Percentiles rank a stretch among this genome's conserved stretches.
These are phyloP conservation scores for Phylloporus arenicola DNA, from an alignment of 768 basidiomycete genomes.

Conservation along the genomic window DNA sequence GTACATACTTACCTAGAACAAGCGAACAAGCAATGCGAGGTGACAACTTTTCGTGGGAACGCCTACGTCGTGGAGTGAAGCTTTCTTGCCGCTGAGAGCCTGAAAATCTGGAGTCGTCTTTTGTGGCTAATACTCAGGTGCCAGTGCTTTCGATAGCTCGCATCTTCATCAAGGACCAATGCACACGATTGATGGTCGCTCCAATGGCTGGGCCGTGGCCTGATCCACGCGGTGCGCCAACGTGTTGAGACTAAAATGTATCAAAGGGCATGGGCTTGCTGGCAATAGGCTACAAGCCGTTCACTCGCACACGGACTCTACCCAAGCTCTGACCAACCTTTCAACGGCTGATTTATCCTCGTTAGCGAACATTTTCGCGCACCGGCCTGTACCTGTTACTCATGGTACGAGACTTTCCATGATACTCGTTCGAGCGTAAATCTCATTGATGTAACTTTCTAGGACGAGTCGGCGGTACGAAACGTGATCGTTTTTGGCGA, in stretches of 20 bases:
- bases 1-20: conserved; percentile 8
- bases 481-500: conserved; percentile 44
- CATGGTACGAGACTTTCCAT: conserved; percentile 13
- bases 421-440: neutral
- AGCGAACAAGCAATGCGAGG: neutral
- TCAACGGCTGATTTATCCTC: neutral
- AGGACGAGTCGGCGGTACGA: conserved; percentile 5
- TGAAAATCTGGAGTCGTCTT: too few species aligned
- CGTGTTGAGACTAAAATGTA: conserved; percentile 7
- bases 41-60: neutral
- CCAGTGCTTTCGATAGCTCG: neutral
- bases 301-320: neutral
- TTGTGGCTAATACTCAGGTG: too few species aligned
- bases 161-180: neutral
- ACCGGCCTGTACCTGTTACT: neutral
- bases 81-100: too few species aligned
- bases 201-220: neutral
- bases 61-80: conserved; percentile 21
- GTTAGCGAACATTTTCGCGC: neutral
- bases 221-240: conserved; percentile 3
- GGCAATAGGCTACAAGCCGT: too few species aligned
- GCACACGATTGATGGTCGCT: neutral
- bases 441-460: conserved; percentile 10
- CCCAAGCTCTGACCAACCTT: neutral
- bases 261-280: neutral